A percentile compares a stretch with the other conserved stretches of the same genome.
These are phyloP conservation scores for Echinosophora koreensis DNA, from an alignment of 306 rosid species.

Conservation along the genomic window DNA sequence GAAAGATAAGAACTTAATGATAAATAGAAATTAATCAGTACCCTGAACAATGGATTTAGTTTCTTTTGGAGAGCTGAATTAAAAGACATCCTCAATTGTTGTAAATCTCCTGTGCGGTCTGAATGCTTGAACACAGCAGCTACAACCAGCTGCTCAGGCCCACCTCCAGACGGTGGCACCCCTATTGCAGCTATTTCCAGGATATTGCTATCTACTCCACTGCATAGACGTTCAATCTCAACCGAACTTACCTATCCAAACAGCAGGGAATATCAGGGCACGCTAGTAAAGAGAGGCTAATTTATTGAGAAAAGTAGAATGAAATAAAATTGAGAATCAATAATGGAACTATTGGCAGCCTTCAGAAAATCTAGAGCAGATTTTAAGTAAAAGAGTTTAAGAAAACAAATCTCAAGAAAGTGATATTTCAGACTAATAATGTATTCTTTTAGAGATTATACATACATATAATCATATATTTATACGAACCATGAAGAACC, in stretches of 20 bases:
- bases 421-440: constrained; percentile 7
- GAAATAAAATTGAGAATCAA: constrained; percentile 13
- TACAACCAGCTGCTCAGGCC: constrained; percentile 85
- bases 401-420: constrained; percentile 1
- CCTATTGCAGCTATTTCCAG: constrained; percentile 97
- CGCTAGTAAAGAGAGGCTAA: neutral
- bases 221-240: constrained; percentile 95
- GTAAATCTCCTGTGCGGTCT: constrained; percentile 51
- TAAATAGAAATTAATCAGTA: constrained; percentile 45
- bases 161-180: constrained; percentile 86
- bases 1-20: constrained; percentile 21
- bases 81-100: constrained; percentile 64
- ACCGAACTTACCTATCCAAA: constrained; percentile 88
- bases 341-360: neutral
- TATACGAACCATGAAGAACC: no score
- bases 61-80: constrained; percentile 90
- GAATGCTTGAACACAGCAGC: constrained; percentile 74
- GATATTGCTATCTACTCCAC: constrained; percentile 63
- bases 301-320: constrained; percentile 8
- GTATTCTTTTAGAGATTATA: neutral
- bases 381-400: constrained; percentile 16
- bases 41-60: constrained; percentile 91
- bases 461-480: no score
- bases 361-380: neutral
- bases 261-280: constrained; percentile 31